Evolutionary conservation across 331 rosid genomes (phyloP).

Genomic region (Prunus yedoensis): DNA sequence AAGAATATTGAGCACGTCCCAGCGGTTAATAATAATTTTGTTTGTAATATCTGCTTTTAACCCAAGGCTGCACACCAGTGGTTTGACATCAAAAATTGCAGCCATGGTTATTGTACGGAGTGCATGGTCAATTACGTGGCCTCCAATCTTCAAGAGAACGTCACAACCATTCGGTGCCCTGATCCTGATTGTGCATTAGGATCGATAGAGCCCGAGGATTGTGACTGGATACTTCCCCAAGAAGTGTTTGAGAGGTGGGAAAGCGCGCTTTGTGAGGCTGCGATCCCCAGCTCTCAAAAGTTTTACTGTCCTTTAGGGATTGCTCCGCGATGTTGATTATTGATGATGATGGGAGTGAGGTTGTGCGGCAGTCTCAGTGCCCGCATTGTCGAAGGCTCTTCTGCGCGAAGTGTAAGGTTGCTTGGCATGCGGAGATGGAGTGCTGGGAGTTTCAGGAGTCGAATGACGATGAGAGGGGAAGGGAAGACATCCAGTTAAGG

Average conservation of each 20-base stretch:
- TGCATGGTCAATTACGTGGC: conserved; percentile 47
- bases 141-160: conserved; percentile 47
- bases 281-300: background rate
- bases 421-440: background rate
- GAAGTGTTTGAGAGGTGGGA: background rate
- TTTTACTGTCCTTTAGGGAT: background rate
- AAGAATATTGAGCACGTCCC: too few relatives aligned
- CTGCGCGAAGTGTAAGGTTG: background rate
- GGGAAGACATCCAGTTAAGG: background rate
- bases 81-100: conserved; percentile 38
- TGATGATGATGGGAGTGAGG: background rate
- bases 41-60: conserved; percentile 54
- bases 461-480: conserved; percentile 5
- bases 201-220: conserved; percentile 41
- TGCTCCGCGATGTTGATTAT: background rate
- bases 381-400: background rate
- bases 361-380: background rate
- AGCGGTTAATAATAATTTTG: conserved; percentile 8
- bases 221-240: conserved; percentile 17
- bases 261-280: background rate
- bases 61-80: conserved; percentile 24
- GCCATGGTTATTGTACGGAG: conserved; percentile 43
- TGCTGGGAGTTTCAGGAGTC: conserved; percentile 1
- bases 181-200: conserved; percentile 41
- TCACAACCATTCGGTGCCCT: conserved; percentile 49